Percentiles rank a stretch among this genome's conserved stretches.
Conservation (phyloP, 2,329 filamentous ascomycete genomes). For the Pseudomassariella vexata region DNA sequence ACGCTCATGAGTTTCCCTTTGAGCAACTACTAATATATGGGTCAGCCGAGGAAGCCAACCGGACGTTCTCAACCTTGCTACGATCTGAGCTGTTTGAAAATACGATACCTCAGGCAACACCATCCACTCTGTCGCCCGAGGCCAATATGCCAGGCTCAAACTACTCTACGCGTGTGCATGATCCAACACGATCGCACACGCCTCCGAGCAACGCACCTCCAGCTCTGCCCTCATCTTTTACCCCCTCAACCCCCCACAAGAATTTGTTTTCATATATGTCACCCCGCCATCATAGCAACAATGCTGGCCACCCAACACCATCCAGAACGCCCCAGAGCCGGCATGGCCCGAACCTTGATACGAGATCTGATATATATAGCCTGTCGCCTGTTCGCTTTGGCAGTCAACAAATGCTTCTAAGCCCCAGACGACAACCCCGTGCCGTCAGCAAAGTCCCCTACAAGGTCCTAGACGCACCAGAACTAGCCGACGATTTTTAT, state of each 20-base stretch:
- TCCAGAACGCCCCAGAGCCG: conserved; percentile 84
- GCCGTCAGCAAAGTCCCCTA: conserved; percentile 95
- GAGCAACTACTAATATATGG: no score
- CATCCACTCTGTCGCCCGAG: conserved; percentile 57
- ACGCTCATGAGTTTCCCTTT: no score
- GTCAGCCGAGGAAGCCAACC: conserved; percentile 84
- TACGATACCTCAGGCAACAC: conserved; percentile 75
- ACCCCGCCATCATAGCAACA: conserved; percentile 60
- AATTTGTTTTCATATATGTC: conserved; percentile 93
- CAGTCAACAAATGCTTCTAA: conserved; percentile 89
- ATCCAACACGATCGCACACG: conserved; percentile 71
- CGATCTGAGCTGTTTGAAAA: conserved; percentile 89
- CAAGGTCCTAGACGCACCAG: conserved; percentile 94
- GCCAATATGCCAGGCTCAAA: conserved; percentile 42
- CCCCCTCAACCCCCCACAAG: conserved; percentile 93
- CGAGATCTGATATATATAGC: conserved; percentile 89
- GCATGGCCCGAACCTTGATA: conserved; percentile 83
- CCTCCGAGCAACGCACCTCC: conserved; percentile 65
- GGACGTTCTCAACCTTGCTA: conserved; percentile 82
- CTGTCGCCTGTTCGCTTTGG: conserved; percentile 88
- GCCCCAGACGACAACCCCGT: conserved; percentile 79
- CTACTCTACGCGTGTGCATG: conserved; percentile 49
- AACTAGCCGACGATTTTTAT: conserved; percentile 96
- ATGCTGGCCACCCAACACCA: conserved; percentile 79
- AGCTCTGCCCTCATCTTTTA: conserved; percentile 67